Conservation (phyloP, 345 rosid species). For the Pugionium dolabratum region DNA sequence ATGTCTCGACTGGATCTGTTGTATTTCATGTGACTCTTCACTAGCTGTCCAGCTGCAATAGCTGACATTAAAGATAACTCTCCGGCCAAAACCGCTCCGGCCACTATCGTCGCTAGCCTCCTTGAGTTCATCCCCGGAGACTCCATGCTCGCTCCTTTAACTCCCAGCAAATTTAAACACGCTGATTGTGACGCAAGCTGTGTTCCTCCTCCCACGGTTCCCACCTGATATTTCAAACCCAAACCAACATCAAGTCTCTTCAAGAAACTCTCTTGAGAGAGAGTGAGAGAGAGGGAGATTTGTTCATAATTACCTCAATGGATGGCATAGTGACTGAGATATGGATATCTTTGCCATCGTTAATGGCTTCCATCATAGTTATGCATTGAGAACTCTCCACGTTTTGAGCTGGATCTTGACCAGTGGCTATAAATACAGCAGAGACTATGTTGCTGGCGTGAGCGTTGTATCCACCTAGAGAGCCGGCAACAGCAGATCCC, state of each 20-base stretch:
- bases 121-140: slow-evolving; percentile 63
- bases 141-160: slow-evolving; percentile 62
- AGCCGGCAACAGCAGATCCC: slow-evolving; percentile 83
- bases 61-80: slow-evolving; percentile 80
- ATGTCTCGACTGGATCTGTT: slow-evolving; percentile 68
- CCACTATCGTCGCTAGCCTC: slow-evolving; percentile 59
- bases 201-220: slow-evolving; percentile 85
- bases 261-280: no score
- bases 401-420: slow-evolving; percentile 87
- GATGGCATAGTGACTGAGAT: slow-evolving; percentile 76
- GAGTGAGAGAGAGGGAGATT: no score
- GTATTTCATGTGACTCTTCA: slow-evolving; percentile 80
- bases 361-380: slow-evolving; percentile 58
- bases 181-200: slow-evolving; percentile 84
- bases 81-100: slow-evolving; percentile 82
- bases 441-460: slow-evolving; percentile 79
- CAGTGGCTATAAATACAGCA: slow-evolving; percentile 69
- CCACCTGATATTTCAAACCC: slow-evolving; percentile 39
- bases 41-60: slow-evolving; percentile 74
- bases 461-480: slow-evolving; percentile 90
- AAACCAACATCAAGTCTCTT: no score
- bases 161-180: slow-evolving; percentile 71
- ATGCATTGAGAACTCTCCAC: slow-evolving; percentile 84
- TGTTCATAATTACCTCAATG: slow-evolving; percentile 52
- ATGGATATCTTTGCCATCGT: slow-evolving; percentile 61